Evolutionary conservation across 2,329 filamentous ascomycete genomes (phyloP).

Genomic region (Aspergillus ochraceoroseus): DNA sequence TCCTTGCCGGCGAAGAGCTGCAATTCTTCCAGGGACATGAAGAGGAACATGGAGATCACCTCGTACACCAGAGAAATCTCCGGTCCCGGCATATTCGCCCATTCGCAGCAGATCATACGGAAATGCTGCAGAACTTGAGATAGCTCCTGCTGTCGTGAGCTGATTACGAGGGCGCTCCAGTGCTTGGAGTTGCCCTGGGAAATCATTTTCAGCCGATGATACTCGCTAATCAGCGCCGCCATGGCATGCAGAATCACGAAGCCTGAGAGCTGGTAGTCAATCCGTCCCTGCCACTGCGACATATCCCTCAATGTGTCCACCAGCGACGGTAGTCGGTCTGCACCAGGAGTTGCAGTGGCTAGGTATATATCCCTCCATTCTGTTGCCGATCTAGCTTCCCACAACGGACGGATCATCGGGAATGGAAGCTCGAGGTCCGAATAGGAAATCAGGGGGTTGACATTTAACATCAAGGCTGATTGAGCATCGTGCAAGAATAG

Average conservation of each 20-base stretch:
- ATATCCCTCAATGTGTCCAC: slow-evolving; percentile 55
- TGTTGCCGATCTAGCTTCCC: slow-evolving; percentile 59
- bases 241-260: slow-evolving; percentile 61
- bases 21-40: slow-evolving; percentile 43
- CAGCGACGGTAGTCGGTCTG: slow-evolving; percentile 35
- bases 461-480: slow-evolving; percentile 61
- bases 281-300: slow-evolving; percentile 48
- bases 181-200: slow-evolving; percentile 40
- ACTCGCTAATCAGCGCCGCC: slow-evolving; percentile 63
- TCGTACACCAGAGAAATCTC: slow-evolving; percentile 35
- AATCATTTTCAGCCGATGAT: slow-evolving; percentile 51
- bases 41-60: slow-evolving; percentile 34
- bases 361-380: slow-evolving; percentile 63
- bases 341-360: slow-evolving; percentile 20
- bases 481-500: slow-evolving; percentile 62
- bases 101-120: slow-evolving; percentile 34
- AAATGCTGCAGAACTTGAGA: slow-evolving; percentile 54
- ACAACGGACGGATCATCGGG: slow-evolving; percentile 58
- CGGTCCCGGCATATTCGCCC: slow-evolving; percentile 15
- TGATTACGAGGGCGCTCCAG: slow-evolving; percentile 46
- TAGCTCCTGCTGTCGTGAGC: slow-evolving; percentile 59
- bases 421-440: slow-evolving; percentile 63
- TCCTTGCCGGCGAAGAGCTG: slow-evolving; percentile 45
- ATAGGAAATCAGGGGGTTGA: slow-evolving; percentile 63
- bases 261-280: slow-evolving; percentile 56